These are phyloP conservation scores for Boeremia lycopersici DNA, from an alignment of 2,329 filamentous ascomycete genomes.

Conservation along the genomic window DNA sequence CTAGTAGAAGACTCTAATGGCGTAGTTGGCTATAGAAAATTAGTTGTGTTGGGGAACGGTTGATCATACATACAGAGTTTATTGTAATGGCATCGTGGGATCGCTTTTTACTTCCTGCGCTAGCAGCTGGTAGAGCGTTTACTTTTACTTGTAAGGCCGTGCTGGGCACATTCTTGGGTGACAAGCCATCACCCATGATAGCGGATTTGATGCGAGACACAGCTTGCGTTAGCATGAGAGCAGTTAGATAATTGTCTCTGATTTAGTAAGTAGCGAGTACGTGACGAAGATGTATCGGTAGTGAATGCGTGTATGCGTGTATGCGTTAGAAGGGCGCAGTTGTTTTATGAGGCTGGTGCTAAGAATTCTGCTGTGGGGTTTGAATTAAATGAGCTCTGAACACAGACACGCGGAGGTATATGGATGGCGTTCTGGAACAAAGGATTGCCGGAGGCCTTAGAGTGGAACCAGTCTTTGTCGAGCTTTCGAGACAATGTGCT, in stretches of 20 bases:
- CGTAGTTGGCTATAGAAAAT: background rate
- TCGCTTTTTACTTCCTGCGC: background rate
- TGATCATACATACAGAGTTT: background rate
- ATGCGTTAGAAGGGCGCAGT: too few species aligned
- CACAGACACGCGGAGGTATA: background rate
- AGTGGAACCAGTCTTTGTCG: background rate
- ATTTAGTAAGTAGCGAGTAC: too few species aligned
- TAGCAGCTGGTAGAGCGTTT: background rate
- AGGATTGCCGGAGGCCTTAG: background rate
- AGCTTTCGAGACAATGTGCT: background rate
- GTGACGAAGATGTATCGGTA: too few species aligned
- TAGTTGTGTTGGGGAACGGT: background rate
- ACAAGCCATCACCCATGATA: background rate
- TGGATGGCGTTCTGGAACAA: background rate
- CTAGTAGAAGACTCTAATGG: background rate
- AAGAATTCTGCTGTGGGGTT: background rate
- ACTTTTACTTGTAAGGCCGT: background rate
- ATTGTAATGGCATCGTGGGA: background rate
- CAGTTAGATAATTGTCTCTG: too few species aligned
- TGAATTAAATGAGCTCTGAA: background rate
- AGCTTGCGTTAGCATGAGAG: background rate
- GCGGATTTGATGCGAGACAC: background rate
- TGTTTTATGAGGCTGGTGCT: background rate
- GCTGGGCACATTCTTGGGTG: background rate
- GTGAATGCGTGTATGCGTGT: too few species aligned